Base-by-base conservation (phyloP, 1,139 yeast species). In the Geotrichum phurueaensis region DNA sequence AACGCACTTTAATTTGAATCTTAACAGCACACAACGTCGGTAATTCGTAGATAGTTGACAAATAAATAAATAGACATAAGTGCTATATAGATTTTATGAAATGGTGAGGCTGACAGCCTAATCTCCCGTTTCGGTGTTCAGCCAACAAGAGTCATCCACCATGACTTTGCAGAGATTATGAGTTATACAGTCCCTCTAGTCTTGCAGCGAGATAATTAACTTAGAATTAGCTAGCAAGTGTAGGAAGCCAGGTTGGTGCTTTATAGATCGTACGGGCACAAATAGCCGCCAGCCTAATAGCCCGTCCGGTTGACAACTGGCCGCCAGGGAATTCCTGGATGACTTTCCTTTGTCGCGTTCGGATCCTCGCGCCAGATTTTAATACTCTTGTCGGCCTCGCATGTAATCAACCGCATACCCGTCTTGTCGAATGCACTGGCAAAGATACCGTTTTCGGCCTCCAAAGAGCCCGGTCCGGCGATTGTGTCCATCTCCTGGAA, bases 381-480 rank as follows among this genome's bases (percentile, higher is more conserved):
- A 56, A 94, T 84, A 68, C 91, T 86, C 73, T 91, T 92, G 73
- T 94, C 99, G 12, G 91, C 86, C 68, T 89, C 96, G 58, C 97
- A 90, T 0, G 97, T 89, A 23, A 94, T 80, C 61, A 94, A 75
- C 52, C 97, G 80, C 66, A 86, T 73, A 0, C 98, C 97, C 65
- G 90, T 85, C 71, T 79, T 78, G 72, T 94, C 98, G 72, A 90
- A 91, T 1, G 84, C 72, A 51, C 92, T 82, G 12, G 92, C 82
- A 65, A 86, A 79, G 2, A 92, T 82, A 10, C 96, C 88, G 33
- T 83, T 78, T 66, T 86, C 91, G 51, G 85, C 77, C 18, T 82
- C 86, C 23, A 82, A 70, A 0, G 91, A 82, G 0, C 97, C 97
- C 0, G 92, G 88, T 20, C 86, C 78, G 5, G 83, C 81, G 0